Base-by-base conservation (phyloP, 2,329 filamentous ascomycete species). In the Fusarium sp. region DNA sequence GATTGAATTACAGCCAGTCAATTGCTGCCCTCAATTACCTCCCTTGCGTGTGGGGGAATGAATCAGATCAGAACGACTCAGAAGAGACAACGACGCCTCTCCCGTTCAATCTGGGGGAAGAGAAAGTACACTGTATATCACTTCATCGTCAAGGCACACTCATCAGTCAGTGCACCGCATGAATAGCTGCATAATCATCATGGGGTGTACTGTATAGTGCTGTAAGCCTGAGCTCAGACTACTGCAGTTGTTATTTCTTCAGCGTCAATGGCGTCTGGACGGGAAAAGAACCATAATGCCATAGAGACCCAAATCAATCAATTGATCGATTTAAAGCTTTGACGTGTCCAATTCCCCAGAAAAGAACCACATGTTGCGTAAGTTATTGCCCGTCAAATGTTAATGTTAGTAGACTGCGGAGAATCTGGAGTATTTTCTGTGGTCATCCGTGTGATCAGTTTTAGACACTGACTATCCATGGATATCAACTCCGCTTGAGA, bases 61-160 rank as follows among this genome's bases (percentile, higher is more conserved):
- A 62, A 54, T 20, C 47, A 62, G 28, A 43, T 41, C 18, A 41
- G 9, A 27, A 40, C 48, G 32, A 27, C 18, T 27, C 23, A 27
- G 53, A 57, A 61, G 69, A 74, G 72, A 70, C 63, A 72, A 68
- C 65, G 68, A 70, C 72, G 72, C 72, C 66, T 72, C 65, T 69
- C 72, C 70, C 62, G 58, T 73, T 72, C 55, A 61, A 63, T 55
- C 69, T 32, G 72, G 72, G 72, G 70, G 63, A 74, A 32, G 21
- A 25, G 43, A 59, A 51, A 41, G 16, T 18, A 27, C 27, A 27
- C 25, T 25, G 27, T 28, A n/a, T 27, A 34, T 55, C 41, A 45
- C 20, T 34, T 40, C 43, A 50, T 30, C 25, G 20, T 61, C 40
- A 41, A 45, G 27, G 37, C 47, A 51, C 32, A 42, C 25, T 32